A percentile compares a stretch with the other conserved stretches of the same genome.
Conservation (phyloP, 768 basidiomycete species). For the Auriscalpium microsporum region DNA sequence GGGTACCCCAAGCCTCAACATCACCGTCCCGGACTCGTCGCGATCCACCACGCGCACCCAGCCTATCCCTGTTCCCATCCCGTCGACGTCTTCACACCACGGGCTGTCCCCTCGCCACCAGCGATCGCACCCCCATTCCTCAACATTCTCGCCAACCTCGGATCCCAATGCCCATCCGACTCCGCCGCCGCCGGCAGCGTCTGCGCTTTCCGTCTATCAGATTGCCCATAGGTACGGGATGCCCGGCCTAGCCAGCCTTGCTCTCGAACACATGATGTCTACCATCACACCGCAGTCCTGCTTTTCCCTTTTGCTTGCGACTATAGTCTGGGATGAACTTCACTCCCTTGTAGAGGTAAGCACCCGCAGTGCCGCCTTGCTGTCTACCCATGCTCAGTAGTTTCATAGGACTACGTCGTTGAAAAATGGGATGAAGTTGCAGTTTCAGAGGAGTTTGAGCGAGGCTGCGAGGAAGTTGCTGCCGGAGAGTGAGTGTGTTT, state of each 20-base stretch:
- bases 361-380: conserved; percentile 2
- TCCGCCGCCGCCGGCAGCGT: conserved; percentile 51
- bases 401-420: conserved; percentile 57
- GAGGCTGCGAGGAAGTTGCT: conserved; percentile 63
- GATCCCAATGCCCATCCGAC: conserved; percentile 74
- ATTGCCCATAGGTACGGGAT: conserved; percentile 70
- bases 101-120: conserved; percentile 39
- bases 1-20: conserved; percentile 1
- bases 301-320: conserved; percentile 64
- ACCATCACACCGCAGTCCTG: conserved; percentile 58
- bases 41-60: conserved; percentile 28
- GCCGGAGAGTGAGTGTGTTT: conserved; percentile 52
- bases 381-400: conserved; percentile 5
- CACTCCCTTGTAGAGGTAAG: conserved; percentile 51
- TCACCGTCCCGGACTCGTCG: conserved; percentile 2
- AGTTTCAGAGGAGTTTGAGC: conserved; percentile 54
- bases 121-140: conserved; percentile 26
- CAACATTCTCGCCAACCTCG: conserved; percentile 26
- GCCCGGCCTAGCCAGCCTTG: conserved; percentile 54
- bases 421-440: conserved; percentile 71
- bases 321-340: conserved; percentile 57
- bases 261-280: conserved; percentile 64
- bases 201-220: conserved; percentile 68
- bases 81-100: conserved; percentile 37
- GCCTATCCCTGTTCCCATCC: conserved; percentile 32